Conservation (phyloP, 495 filamentous ascomycete species). For the Aspergillus baeticus region DNA sequence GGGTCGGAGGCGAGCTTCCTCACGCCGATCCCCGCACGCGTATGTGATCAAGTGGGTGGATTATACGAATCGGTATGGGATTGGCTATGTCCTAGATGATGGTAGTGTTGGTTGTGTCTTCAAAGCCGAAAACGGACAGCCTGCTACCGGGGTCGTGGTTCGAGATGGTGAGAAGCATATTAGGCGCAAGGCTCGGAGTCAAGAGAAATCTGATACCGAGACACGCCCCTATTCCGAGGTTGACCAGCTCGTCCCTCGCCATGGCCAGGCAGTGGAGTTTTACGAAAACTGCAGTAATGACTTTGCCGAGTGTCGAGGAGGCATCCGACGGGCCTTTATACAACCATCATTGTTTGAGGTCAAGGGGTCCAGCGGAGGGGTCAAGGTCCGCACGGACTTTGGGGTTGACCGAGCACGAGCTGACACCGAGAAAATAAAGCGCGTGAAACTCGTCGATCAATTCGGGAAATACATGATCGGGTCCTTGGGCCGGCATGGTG, state of each 20-base stretch:
- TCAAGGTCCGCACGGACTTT: slow-evolving; percentile 50
- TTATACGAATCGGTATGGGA: slow-evolving; percentile 85
- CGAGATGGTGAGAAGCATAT: slow-evolving; percentile 58
- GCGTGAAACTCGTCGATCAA: slow-evolving; percentile 81
- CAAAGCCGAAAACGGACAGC: slow-evolving; percentile 59
- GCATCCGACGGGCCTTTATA: slow-evolving; percentile 63
- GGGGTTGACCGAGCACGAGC: slow-evolving; percentile 50
- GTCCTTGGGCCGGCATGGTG: slow-evolving; percentile 50
- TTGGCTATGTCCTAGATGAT: slow-evolving; percentile 83
- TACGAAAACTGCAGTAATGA: slow-evolving; percentile 69
- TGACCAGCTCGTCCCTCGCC: slow-evolving; percentile 64
- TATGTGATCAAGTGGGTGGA: slow-evolving; percentile 92
- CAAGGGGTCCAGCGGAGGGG: slow-evolving; percentile 24
- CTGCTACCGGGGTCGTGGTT: slow-evolving; percentile 66
- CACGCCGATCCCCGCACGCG: slow-evolving; percentile 37
- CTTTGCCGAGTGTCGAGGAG: slow-evolving; percentile 39
- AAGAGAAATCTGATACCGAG: slow-evolving; percentile 52
- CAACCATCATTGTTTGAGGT: slow-evolving; percentile 57
- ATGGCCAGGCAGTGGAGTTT: slow-evolving; percentile 68
- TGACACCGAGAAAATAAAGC: slow-evolving; percentile 68
- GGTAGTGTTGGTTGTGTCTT: slow-evolving; percentile 82
- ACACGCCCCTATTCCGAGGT: slow-evolving; percentile 56
- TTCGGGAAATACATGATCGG: slow-evolving; percentile 94
- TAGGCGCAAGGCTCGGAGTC: slow-evolving; percentile 49
- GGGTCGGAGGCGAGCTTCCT: slow-evolving; percentile 30